phyloP scores from a whole-genome alignment of 306 rosid genomes.

The Cajanus cajan region DNA sequence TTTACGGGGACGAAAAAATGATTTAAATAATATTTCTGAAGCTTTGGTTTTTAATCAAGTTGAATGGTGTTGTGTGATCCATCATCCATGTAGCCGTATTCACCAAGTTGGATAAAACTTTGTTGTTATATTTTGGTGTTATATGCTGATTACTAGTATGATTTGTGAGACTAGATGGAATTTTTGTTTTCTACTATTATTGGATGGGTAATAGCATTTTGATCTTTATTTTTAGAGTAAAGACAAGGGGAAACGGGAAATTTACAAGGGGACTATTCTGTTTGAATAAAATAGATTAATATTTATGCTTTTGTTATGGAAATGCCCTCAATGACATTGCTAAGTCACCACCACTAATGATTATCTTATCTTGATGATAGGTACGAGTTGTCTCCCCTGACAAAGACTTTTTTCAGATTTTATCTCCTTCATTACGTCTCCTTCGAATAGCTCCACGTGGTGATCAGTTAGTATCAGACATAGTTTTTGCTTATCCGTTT shows the following conservation, averaged over 20 bases:
- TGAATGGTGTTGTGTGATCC: too few relatives aligned
- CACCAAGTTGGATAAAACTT: too few relatives aligned
- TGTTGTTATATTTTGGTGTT: background rate
- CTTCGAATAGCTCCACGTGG: slow-evolving; percentile 97
- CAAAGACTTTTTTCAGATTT: slow-evolving; percentile 92
- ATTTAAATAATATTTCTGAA: too few relatives aligned
- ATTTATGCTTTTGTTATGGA: slow-evolving; percentile 11
- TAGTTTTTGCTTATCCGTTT: slow-evolving; percentile 13
- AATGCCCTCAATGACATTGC: slow-evolving; percentile 22
- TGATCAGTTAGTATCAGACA: slow-evolving; percentile 62
- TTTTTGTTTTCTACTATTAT: slow-evolving; percentile 2
- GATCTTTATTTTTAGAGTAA: too few relatives aligned
- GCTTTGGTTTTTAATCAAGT: too few relatives aligned
- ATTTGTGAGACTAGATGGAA: background rate
- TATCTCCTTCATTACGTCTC: slow-evolving; percentile 91
- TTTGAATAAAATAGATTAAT: slow-evolving; percentile 17
- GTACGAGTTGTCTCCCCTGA: slow-evolving; percentile 98
- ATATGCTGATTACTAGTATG: background rate
- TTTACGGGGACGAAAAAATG: too few relatives aligned
- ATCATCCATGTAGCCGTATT: too few relatives aligned
- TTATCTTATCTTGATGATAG: slow-evolving; percentile 45
- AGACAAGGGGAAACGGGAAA: slow-evolving; percentile 1
- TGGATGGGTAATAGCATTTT: background rate
- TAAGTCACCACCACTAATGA: slow-evolving; percentile 19
- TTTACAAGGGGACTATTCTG: background rate